Base-by-base conservation (phyloP, 805 yeast species). In the Wickerhamiella allomyrinae region DNA sequence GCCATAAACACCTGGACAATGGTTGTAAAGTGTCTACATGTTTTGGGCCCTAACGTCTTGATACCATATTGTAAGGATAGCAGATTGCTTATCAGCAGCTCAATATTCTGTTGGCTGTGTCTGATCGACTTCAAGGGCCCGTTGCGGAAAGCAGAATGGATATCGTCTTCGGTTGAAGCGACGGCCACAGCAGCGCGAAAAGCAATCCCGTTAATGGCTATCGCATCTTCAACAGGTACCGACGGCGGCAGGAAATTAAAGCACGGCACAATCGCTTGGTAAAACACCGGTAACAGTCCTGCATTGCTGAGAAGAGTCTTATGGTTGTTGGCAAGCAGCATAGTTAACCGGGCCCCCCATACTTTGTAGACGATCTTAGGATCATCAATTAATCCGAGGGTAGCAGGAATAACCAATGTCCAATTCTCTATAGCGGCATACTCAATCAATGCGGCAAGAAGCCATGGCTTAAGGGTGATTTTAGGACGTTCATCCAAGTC, bases 131-230 rank as follows among this genome's bases (percentile, higher is more conserved):
- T 44, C 14, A 60, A 24, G 3, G 52, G 42, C 10, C 61, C 62
- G 15, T 51, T 50, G n/a, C 55, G 37, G 29, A 60, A 46, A 7
- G 58, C 34, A 22, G 31, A 40, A 38, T 57, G 45, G 27, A 20
- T 34, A 13, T 41, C 35, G 29, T 24, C 14, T 10, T 40, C 33
- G 2, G 41, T 31, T 5, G 38, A n/a, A n/a, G 57, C 71, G 3
- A 65, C 66, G 38, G 60, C 67, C 41, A 63, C 62, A 45, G 59
- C 68, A 34, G 71, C 71, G 2, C 57, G 60, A n/a, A 61, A 62
- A 33, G 75, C 68, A 44, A 61, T 44, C n/a, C 46, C 34, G 5
- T 50, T 42, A 10, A 58, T 24, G 5, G 17, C 24, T 23, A 34
- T 41, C 5, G 61, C 45, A 10, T 46, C 41, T 2, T 41, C 41